phyloP scores from a whole-genome alignment of 2,329 filamentous ascomycete genomes.

The Apiospora malaysiana region DNA sequence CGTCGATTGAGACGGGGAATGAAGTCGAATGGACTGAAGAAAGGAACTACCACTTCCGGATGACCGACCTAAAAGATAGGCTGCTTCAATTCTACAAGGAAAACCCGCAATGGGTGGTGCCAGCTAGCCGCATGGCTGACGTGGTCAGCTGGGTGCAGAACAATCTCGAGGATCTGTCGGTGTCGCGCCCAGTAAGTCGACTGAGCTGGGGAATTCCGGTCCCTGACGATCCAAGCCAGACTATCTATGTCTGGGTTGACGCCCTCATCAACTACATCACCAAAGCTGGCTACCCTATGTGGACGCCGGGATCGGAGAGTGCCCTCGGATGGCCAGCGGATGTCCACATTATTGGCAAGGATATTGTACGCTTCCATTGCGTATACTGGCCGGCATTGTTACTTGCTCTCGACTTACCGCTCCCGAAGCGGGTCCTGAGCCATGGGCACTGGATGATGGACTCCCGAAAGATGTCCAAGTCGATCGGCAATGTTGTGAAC shows the following conservation, averaged over 20 bases:
- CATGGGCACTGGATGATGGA: conserved; percentile 97
- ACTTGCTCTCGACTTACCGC: conserved; percentile 81
- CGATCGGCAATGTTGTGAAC: conserved; percentile 91
- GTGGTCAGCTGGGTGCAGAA: conserved; percentile 78
- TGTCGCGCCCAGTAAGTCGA: conserved; percentile 80
- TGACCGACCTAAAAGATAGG: conserved; percentile 81
- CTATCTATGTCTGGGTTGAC: conserved; percentile 98
- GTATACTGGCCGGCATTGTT: conserved; percentile 98
- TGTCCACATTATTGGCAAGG: conserved; percentile 92
- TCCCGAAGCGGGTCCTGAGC: conserved; percentile 80
- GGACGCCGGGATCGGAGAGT: conserved; percentile 68
- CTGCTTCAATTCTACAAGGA: conserved; percentile 80
- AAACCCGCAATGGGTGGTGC: conserved; percentile 80
- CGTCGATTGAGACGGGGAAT: conserved; percentile 84
- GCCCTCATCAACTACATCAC: conserved; percentile 94
- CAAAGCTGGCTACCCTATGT: conserved; percentile 80
- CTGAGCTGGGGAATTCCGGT: conserved; percentile 89
- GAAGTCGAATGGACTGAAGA: conserved; percentile 96
- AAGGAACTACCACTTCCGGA: conserved; percentile 90
- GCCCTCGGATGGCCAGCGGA: conserved; percentile 85
- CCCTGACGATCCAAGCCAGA: conserved; percentile 82
- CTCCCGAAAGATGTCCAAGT: conserved; percentile 95
- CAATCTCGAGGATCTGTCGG: conserved; percentile 84
- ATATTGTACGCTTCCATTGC: conserved; percentile 95
- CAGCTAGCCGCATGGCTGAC: conserved; percentile 74